Percentiles rank a stretch among this genome's conserved stretches.
These are phyloP conservation scores for Lipomyces chichibuensis DNA, from an alignment of 805 yeast species.

Conservation along the genomic window DNA sequence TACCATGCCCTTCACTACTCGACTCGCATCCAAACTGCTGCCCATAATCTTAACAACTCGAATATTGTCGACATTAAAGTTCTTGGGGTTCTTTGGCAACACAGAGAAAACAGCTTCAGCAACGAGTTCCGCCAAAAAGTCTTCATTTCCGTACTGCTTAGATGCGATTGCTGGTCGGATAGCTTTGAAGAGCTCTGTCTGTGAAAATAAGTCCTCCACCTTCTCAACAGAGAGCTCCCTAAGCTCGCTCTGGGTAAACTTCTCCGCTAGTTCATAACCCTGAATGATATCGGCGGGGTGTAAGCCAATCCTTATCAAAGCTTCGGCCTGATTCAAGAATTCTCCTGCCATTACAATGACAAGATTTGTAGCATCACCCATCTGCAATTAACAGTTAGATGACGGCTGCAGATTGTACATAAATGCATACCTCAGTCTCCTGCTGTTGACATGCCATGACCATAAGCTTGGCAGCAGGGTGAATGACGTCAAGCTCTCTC, in stretches of 20 bases:
- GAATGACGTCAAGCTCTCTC: slow-evolving; percentile 88
- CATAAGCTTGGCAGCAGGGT: slow-evolving; percentile 93
- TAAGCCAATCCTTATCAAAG: slow-evolving; percentile 78
- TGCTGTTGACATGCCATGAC: slow-evolving; percentile 98
- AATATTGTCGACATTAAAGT: slow-evolving; percentile 87
- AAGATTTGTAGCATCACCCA: slow-evolving; percentile 95
- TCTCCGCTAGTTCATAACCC: slow-evolving; percentile 88
- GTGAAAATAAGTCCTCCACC: slow-evolving; percentile 59
- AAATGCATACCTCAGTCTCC: slow-evolving; percentile 62
- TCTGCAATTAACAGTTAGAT: slow-evolving; percentile 41
- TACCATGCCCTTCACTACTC: slow-evolving; percentile 95
- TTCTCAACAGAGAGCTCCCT: slow-evolving; percentile 57
- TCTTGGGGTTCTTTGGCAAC: slow-evolving; percentile 64
- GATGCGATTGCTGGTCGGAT: slow-evolving; percentile 88
- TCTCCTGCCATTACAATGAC: slow-evolving; percentile 94
- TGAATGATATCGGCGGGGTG: slow-evolving; percentile 90
- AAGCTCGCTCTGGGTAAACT: slow-evolving; percentile 56
- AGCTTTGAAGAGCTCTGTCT: slow-evolving; percentile 65
- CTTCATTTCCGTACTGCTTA: slow-evolving; percentile 90
- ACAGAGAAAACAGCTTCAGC: slow-evolving; percentile 82
- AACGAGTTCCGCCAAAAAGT: slow-evolving; percentile 71
- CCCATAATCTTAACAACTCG: slow-evolving; percentile 98
- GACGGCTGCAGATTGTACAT: not conserved
- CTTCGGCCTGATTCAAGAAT: slow-evolving; percentile 81
- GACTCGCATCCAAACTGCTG: slow-evolving; percentile 68